Base-by-base conservation (phyloP, 2,329 filamentous ascomycete species). In the Aspergillus sp. region DNA sequence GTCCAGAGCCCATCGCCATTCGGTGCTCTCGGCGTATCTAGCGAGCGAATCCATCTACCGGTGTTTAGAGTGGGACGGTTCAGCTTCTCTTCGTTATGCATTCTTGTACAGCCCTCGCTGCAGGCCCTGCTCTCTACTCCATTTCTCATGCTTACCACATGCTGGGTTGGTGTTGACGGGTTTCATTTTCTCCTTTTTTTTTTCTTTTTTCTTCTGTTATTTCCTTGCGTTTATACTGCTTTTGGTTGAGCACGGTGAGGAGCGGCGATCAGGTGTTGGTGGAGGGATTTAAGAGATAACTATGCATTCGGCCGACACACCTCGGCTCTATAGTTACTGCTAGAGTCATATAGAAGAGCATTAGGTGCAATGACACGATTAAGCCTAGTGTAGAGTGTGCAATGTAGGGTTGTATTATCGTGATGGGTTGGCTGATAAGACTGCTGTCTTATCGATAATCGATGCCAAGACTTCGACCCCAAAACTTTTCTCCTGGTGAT, bases 81-180 rank as follows among this genome's bases (percentile, higher is more conserved):
- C 37, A 32, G 36, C 33, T 45, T 36, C 39, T 42, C 46, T 42
- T 45, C 36, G 38, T 47, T 37, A 42, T 46, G 34, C 39, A 36
- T 48, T 42, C 47, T 42, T 49, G 45, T 45, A 53, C 37, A 48
- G 41, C 48, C 40, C 37, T 40, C 17, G 71, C 5, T 71, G 58
- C 70, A 17, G 70, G 64, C 4, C 66, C 58, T 42, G 79, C 79
- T 50, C 78, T 74, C 43, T 79, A 75, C 2, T 54, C 41, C n/a
- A 74, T 59, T 28, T 28, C 24, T n/a, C 34, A 38, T 32, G 26
- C 30, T 35, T 25, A 30, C 44, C 36, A 39, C 29, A 34, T 41
- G 26, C 41, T 44, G 37, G 37, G 32, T 32, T 41, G 47, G 38
- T 47, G 40, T 43, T 38, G 22, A 44, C 41, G 44, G 43, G 35